These are phyloP conservation scores for Letharia lupina DNA, from an alignment of 495 filamentous ascomycete genomes.

Conservation along the genomic window DNA sequence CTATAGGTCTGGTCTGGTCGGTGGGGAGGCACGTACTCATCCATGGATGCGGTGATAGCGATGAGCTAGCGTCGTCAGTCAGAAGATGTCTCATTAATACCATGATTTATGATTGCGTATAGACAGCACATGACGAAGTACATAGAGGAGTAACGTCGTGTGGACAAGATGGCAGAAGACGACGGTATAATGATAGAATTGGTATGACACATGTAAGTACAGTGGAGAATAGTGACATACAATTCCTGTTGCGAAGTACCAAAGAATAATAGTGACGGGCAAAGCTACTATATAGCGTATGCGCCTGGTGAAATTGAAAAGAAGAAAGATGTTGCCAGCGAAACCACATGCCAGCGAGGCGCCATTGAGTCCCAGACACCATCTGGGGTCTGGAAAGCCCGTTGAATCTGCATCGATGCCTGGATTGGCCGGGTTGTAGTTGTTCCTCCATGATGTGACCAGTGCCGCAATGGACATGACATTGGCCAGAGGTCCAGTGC, in stretches of 20 bases:
- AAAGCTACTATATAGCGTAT: constrained; percentile 72
- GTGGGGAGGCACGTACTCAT: constrained; percentile 51
- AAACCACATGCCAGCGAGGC: constrained; percentile 58
- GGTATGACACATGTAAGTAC: background rate
- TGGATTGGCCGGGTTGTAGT: constrained; percentile 28
- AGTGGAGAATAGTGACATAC: constrained; percentile 36
- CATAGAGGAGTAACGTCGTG: background rate
- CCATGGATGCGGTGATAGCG: constrained; percentile 50
- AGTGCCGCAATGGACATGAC: constrained; percentile 68
- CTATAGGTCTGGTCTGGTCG: constrained; percentile 54
- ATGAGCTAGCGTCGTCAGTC: constrained; percentile 42
- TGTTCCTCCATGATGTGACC: constrained; percentile 55
- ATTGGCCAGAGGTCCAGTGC: constrained; percentile 64
- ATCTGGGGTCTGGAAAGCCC: constrained; percentile 43
- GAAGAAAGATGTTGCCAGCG: constrained; percentile 60
- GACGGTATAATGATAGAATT: background rate
- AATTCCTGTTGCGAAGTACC: constrained; percentile 58
- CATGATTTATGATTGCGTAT: background rate
- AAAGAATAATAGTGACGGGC: constrained; percentile 57
- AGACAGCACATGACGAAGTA: background rate
- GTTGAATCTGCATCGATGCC: constrained; percentile 36
- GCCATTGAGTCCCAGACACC: constrained; percentile 54
- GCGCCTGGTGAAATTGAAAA: constrained; percentile 74
- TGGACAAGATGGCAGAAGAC: background rate
- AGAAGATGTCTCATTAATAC: background rate